Conservation (phyloP, 208 protist genomes). For the Angomonas deanei region DNA sequence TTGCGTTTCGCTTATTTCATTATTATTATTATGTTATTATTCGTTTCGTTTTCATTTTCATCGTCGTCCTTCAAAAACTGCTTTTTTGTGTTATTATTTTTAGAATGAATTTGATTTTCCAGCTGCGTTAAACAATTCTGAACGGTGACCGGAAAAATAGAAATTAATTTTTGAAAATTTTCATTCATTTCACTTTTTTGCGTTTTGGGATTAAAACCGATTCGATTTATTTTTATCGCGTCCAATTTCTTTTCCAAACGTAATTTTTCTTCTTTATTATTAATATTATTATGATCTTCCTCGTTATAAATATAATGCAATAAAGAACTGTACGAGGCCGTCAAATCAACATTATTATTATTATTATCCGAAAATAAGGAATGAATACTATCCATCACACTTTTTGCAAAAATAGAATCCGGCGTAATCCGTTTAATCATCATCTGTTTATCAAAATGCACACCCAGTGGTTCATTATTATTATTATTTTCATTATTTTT, state of each 20-base stretch:
- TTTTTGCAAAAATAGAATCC: background rate
- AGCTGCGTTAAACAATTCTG: background rate
- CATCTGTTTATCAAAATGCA: background rate
- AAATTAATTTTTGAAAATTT: background rate
- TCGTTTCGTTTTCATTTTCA: too few species aligned
- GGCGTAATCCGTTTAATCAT: background rate
- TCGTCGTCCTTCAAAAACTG: background rate
- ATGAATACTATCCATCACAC: background rate
- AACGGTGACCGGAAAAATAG: background rate
- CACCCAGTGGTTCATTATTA: background rate
- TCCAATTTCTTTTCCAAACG: background rate
- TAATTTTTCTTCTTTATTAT: slow-evolving; percentile 1
- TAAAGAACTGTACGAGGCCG: background rate
- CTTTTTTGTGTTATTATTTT: slow-evolving; percentile 2
- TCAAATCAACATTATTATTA: slow-evolving; percentile 1
- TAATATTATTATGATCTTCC: slow-evolving; percentile 4
- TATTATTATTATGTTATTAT: too few species aligned
- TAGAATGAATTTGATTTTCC: background rate
- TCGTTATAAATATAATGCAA: background rate
- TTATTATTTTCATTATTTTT: slow-evolving; percentile 2
- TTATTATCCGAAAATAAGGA: slow-evolving; percentile 1
- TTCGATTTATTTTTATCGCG: background rate
- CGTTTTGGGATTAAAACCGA: background rate
- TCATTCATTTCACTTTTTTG: background rate
- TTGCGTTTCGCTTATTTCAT: too few species aligned